Evolutionary conservation across 176 grass and related monocot species (phyloP).

Genomic region (Elymus sibiricus): DNA sequence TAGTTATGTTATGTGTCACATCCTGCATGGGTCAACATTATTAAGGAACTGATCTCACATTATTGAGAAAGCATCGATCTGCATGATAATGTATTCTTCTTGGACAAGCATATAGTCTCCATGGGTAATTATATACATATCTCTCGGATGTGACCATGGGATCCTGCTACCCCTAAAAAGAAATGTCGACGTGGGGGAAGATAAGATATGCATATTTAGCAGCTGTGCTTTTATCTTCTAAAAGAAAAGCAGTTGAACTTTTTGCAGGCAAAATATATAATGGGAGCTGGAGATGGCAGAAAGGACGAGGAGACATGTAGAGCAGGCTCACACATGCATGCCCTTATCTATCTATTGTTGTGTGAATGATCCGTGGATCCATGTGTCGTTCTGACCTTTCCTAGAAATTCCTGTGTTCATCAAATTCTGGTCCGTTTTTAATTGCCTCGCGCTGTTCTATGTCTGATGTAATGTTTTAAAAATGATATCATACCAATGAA

Average conservation of each 20-base stretch:
- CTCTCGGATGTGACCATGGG: background rate
- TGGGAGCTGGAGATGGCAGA: background rate
- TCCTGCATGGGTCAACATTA: constrained; percentile 7
- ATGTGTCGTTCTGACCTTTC: background rate
- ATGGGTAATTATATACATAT: background rate
- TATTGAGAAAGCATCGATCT: background rate
- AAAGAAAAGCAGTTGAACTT: background rate
- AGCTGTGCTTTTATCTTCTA: background rate
- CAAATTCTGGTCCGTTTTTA: background rate
- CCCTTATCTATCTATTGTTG: background rate
- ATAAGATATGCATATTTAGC: background rate
- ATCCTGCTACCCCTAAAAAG: background rate
- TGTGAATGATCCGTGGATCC: background rate
- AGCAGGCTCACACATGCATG: background rate
- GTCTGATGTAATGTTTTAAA: background rate
- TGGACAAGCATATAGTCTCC: background rate
- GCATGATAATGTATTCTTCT: constrained; percentile 26
- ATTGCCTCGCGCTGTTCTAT: background rate
- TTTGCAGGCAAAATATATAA: background rate
- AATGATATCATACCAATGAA: background rate
- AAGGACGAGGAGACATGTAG: background rate
- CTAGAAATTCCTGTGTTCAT: background rate
- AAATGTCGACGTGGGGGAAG: background rate
- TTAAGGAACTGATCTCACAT: background rate
- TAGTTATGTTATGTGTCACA: constrained; percentile 2